Evolutionary conservation across 2,329 filamentous ascomycete species (phyloP), one percentile per base, ranked within the genome.

Genomic region (Bipolaris bicolor): DNA sequence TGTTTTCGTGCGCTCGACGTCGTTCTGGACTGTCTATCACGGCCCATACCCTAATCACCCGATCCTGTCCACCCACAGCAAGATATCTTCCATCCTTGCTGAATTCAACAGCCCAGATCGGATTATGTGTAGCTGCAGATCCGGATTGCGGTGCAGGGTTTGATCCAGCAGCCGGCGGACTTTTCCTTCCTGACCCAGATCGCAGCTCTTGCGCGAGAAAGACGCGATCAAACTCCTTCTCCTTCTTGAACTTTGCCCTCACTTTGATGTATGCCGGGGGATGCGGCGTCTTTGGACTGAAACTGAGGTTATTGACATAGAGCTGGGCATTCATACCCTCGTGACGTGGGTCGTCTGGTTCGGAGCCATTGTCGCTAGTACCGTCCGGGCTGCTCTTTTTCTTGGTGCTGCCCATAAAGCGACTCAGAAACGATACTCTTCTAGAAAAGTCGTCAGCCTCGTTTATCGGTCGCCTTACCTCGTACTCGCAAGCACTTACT

Each of bases 161-260:
- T 1, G 62, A 65, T 15, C 67, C 69, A 41, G 62, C 66, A 48
- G 56, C 64, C 5, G 68, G 65, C 11, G 59, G 47, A 26, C 63
- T 67, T 22, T 71, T 69, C 60, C 77, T 76, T 26, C 66, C 63
- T 10, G 68, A 62, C n/a, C 80, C 82, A 1, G 83, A 83, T n/a
- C 88, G 81, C n/a, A 98, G 80, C 75, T 98, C 90, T 77, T 99
- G 95, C 2, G 95, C 93, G 3, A 98, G 84, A 73, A 99, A 99
- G 57, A 97, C 82, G 45, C 88, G 88, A 72, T 95, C 88, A 71
- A 98, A 97, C 52, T 94, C 90, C 66, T 87, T 88, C 20, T 84
- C 81, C 70, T 90, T 92, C 77, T 96, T 97, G 76, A 92, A 87
- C 71, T 91, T 88, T 1, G 89, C 81, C 62, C 89, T 87, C 58